phyloP scores from a whole-genome alignment of 1,139 yeast genomes.

The Debaryomyces sp. region DNA sequence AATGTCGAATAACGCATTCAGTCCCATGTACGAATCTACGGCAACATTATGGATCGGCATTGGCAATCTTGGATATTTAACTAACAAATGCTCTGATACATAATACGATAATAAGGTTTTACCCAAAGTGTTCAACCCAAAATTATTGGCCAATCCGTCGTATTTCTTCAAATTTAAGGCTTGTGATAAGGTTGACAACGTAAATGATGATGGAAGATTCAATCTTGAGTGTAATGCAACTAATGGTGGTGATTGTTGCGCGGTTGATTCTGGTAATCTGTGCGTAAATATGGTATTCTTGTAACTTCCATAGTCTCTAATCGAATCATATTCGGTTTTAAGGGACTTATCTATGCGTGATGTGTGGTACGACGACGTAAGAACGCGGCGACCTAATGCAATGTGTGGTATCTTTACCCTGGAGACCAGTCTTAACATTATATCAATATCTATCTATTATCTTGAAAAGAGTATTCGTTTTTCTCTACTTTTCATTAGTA shows the following conservation, averaged over 20 bases:
- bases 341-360: conserved; percentile 25
- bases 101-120: conserved; percentile 75
- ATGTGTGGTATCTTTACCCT: conserved; percentile 11
- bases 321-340: conserved; percentile 33
- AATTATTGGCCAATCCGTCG: conserved; percentile 66
- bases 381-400: conserved; percentile 10
- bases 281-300: conserved; percentile 47
- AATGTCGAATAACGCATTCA: conserved; percentile 60
- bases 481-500: neutral
- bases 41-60: conserved; percentile 74
- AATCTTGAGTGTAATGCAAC: conserved; percentile 83
- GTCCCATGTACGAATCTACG: conserved; percentile 71
- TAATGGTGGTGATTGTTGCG: conserved; percentile 67
- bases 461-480: neutral
- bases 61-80: conserved; percentile 89
- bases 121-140: conserved; percentile 82
- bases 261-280: conserved; percentile 52
- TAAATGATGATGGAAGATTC: conserved; percentile 55
- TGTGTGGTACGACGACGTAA: conserved; percentile 24
- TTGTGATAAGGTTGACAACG: conserved; percentile 74
- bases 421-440: conserved; percentile 13
- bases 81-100: conserved; percentile 70
- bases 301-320: conserved; percentile 45
- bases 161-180: conserved; percentile 56
- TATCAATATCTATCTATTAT: neutral